Base-by-base conservation (phyloP, 1,284 basidiomycete species). In the Pseudozyma pruni region DNA sequence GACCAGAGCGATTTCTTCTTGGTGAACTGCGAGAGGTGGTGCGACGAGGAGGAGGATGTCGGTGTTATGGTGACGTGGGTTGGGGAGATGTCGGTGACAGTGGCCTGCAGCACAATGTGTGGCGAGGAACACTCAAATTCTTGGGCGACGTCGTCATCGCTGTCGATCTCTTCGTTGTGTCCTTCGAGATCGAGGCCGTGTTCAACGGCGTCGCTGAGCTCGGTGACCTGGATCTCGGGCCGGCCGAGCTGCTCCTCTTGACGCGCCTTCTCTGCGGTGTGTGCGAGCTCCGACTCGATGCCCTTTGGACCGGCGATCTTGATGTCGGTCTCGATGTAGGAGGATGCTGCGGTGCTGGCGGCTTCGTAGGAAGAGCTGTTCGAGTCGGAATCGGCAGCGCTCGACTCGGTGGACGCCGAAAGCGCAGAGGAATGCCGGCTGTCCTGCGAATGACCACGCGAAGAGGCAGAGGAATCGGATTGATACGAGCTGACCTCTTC, bases 61-160 rank as follows among this genome's bases (percentile, higher is more conserved):
- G 64, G 74, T n/a, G 63, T 71, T 33, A 70, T 72, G 7, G 78
- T 68, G 41, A 82, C 73, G 56, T 81, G 77, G 8, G 63, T 69
- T 10, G 67, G 64, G 7, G 68, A 75, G 46, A 82, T 80, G 48
- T 60, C 63, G 19, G 70, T 67, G n/a, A 80, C 78, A 2, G 64
- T 62, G 1, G 74, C 80, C 35, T 80, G 78, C 7, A 82, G 57
- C 16, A 82, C 69, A 20, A 80, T 42, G 44, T 82, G 80, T 8
- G 80, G 79, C 7, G 59, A 33, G 8, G 75, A 64, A 38, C 46
- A 58, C 31, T 75, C 69, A 54, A 75, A 76, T 16, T 69, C 74
- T 1, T 72, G 53, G 1, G 75, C 74, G 2, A 59, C 50, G 1
- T 63, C 43, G 4, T 60, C 51, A 14, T 68, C 54, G 22, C 33